Base-by-base conservation (phyloP, 441 rosid species). In the Macaranga tanarius region DNA sequence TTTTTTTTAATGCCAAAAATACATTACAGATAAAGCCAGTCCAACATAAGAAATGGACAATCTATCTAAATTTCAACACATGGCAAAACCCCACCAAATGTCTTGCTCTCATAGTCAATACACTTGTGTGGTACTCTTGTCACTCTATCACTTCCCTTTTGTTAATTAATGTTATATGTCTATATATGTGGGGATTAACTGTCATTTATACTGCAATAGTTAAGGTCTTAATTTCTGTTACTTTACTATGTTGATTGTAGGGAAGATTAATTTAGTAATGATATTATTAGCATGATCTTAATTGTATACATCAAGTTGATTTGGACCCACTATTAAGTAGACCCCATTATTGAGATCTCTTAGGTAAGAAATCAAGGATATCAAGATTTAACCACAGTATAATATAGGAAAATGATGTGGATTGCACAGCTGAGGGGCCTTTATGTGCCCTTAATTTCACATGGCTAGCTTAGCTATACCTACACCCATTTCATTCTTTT, bases 291-390 rank as follows among this genome's bases (percentile, higher is more conserved):
- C 59, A 65, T 74, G 73, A 77, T 78, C 74, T 71, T 77, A 71
- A 76, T 78, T 81, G 87, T 77, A 71, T 62, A 79, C 89, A 87
- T 86, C 89, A 84, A 78, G 62, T 75, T 77, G 85, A 86, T 87
- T 65, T 80, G 84, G 85, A 84, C 88, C 85, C 81, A 76, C 81
- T 38, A 23, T 61, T 67, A 34, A 62, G 69, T 67, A 63, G 84
- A 72, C 65, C 82, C 82, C 62, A 71, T 67, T 69, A 60, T 38
- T 58, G 72, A 85, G 62, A 78, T 86, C 84, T 81, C 73, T 83
- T 81, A 70, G 83, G 89, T 86, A 72, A 88, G 86, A 84, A 86
- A 90, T 87, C 89, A 73, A 80, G 62, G 81, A 59, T 76, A 71
- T 75, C 47, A 55, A 73, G 76, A 79, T 81, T 79, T 80, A 76